A percentile compares a stretch with the other conserved stretches of the same genome.
These are phyloP conservation scores for Geotrichum ghanense DNA, from an alignment of 805 yeast species.

Conservation along the genomic window DNA sequence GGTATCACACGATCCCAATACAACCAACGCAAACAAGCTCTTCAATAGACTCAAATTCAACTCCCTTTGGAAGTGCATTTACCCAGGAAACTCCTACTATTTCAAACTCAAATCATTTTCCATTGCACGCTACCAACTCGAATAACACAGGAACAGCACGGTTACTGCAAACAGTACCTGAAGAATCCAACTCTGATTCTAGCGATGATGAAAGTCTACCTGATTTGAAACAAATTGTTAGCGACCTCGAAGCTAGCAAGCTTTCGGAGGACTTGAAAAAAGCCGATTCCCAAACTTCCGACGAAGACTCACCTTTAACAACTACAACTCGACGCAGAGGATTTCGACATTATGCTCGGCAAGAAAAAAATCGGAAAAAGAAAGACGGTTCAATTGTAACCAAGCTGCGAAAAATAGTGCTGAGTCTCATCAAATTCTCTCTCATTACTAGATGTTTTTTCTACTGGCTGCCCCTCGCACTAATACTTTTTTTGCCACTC, in stretches of 20 bases:
- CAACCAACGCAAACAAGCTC: not conserved
- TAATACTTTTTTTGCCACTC: slow-evolving; percentile 27
- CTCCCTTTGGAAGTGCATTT: too few species aligned
- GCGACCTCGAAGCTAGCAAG: not conserved
- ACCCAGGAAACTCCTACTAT: not conserved
- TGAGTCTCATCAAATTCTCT: slow-evolving; percentile 7
- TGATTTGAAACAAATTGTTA: not conserved
- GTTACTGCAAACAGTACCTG: not conserved
- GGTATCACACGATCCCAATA: not conserved
- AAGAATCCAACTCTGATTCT: not conserved
- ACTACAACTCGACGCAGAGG: not conserved
- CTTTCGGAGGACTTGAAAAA: not conserved
- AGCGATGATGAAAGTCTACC: not conserved
- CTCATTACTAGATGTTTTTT: slow-evolving; percentile 24
- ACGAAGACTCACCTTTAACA: not conserved
- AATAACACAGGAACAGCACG: not conserved
- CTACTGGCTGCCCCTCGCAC: slow-evolving; percentile 29
- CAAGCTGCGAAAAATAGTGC: not conserved
- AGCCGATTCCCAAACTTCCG: not conserved
- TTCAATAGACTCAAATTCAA: not conserved
- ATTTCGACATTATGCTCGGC: not conserved
- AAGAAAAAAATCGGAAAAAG: not conserved
- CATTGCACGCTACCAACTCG: too few species aligned
- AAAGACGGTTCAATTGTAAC: not conserved
- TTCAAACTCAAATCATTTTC: not conserved